These are phyloP conservation scores for Teratosphaeria zuluensis DNA, from an alignment of 2,329 filamentous ascomycete genomes.

Conservation along the genomic window DNA sequence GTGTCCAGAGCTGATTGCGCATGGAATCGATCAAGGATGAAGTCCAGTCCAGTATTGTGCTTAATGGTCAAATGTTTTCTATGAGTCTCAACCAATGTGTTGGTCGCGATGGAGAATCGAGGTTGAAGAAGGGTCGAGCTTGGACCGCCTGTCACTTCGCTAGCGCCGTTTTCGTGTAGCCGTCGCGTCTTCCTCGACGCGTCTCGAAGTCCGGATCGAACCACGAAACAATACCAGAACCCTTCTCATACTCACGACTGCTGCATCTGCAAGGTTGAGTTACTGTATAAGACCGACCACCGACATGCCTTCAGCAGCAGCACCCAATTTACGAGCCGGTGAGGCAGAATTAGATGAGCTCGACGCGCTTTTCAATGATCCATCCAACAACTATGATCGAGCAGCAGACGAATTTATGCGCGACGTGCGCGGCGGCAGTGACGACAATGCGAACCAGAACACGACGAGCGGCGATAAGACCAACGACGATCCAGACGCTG, in stretches of 20 bases:
- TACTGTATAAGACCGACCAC: conserved; percentile 4
- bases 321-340: conserved; percentile 11
- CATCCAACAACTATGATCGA: conserved; percentile 53
- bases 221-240: background rate
- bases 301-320: conserved; percentile 22
- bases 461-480: conserved; percentile 18
- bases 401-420: conserved; percentile 43
- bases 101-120: background rate
- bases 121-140: background rate
- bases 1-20: background rate
- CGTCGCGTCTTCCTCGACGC: conserved; percentile 3
- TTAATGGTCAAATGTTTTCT: background rate
- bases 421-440: conserved; percentile 34
- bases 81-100: background rate
- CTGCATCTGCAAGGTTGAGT: background rate
- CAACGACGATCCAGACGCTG: conserved; percentile 64
- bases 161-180: background rate
- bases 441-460: conserved; percentile 15
- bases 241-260: background rate
- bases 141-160: background rate
- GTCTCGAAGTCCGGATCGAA: background rate
- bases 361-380: conserved; percentile 52
- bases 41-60: background rate
- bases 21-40: background rate
- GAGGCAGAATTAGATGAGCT: conserved; percentile 36